phyloP scores from a whole-genome alignment of 768 basidiomycete species.

The Agrocybe pediades region DNA sequence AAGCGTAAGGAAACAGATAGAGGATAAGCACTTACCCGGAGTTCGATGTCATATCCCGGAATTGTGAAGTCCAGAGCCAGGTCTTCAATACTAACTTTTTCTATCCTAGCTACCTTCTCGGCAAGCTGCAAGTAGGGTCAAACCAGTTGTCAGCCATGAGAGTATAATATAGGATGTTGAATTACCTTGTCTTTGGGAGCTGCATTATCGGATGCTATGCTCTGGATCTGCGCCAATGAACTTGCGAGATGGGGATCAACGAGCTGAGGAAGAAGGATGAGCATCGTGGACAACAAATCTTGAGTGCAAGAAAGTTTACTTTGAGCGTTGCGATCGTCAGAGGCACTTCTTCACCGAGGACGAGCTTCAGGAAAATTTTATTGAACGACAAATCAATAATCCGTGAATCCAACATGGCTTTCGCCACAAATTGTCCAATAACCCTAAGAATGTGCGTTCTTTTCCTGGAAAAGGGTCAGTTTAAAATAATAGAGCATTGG shows the following conservation, averaged over 20 bases:
- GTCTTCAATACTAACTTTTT: conserved; percentile 77
- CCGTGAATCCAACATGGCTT: conserved; percentile 94
- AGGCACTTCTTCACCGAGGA: conserved; percentile 86
- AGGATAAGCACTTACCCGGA: conserved; percentile 58
- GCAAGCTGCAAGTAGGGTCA: conserved; percentile 38
- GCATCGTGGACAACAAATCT: conserved; percentile 9
- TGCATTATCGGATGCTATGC: conserved; percentile 50
- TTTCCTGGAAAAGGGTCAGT: conserved; percentile 51
- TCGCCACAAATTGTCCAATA: conserved; percentile 95
- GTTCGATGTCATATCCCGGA: conserved; percentile 93
- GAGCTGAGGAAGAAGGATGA: conserved; percentile 44
- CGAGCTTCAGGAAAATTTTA: conserved; percentile 90
- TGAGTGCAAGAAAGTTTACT: conserved; percentile 39
- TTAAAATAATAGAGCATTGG: neutral
- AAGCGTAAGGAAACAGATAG: neutral
- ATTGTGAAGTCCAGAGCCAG: conserved; percentile 95
- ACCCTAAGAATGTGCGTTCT: conserved; percentile 84
- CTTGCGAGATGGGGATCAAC: conserved; percentile 86
- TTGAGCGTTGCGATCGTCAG: conserved; percentile 81
- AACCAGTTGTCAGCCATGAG: neutral
- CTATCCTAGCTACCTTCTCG: conserved; percentile 58
- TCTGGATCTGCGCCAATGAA: conserved; percentile 80
- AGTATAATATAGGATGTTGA: conserved; percentile 7
- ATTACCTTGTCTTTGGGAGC: conserved; percentile 62
- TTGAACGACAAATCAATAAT: conserved; percentile 97